phyloP scores from a whole-genome alignment of 2,329 filamentous ascomycete genomes.

The Chrysoporthe cubensis region DNA sequence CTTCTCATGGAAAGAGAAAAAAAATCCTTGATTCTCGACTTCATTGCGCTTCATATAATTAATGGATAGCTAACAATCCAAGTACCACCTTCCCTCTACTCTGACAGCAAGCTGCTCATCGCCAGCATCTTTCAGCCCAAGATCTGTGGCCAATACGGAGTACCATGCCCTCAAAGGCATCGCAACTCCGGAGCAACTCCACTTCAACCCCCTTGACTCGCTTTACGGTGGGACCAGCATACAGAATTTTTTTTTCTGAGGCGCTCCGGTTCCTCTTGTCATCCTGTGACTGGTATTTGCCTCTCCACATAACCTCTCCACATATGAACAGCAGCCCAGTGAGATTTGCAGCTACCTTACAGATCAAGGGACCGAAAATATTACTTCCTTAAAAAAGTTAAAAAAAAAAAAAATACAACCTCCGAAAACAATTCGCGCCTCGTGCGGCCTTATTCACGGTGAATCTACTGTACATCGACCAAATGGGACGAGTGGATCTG shows the following conservation, averaged over 20 bases:
- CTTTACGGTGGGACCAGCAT: background rate
- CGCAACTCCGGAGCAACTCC: background rate
- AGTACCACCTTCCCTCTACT: background rate
- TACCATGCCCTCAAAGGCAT: background rate
- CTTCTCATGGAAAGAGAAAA: background rate
- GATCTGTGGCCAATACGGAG: background rate
- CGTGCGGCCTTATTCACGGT: background rate
- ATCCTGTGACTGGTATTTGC: background rate
- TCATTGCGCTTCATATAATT: background rate
- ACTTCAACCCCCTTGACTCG: background rate
- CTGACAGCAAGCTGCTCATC: background rate
- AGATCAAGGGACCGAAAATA: background rate
- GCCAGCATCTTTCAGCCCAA: background rate
- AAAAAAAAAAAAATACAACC: background rate
- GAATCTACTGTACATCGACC: background rate
- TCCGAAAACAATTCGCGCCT: background rate
- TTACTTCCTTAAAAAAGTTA: background rate
- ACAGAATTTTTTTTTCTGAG: background rate
- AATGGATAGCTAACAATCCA: background rate
- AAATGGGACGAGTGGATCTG: background rate
- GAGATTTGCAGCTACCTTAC: background rate
- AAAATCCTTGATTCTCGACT: too few species aligned
- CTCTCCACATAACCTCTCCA: background rate
- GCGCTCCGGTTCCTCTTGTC: background rate
- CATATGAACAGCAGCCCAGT: background rate